Percentiles rank a stretch among this genome's conserved stretches.
Evolutionary conservation across 2,329 filamentous ascomycete species (phyloP).

Genomic region (Herpotrichia juniperi): DNA sequence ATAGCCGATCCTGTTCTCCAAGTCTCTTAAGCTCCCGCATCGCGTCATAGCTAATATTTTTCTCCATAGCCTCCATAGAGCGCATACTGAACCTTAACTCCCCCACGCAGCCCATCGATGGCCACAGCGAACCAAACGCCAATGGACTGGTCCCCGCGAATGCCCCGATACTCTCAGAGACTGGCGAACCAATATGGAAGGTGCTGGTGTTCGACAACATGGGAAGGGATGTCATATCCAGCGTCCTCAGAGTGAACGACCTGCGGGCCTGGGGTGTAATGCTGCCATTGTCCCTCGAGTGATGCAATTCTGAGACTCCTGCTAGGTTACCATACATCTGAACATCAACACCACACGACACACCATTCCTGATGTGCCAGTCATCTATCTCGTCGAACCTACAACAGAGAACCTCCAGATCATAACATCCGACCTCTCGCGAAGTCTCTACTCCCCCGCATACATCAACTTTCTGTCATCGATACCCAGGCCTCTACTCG

Average conservation of each 20-base stretch:
- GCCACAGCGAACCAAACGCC: conserved; percentile 65
- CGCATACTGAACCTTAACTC: conserved; percentile 96
- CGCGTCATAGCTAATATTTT: conserved; percentile 15
- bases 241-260: conserved; percentile 91
- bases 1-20: not conserved
- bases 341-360: conserved; percentile 83
- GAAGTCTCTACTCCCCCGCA: conserved; percentile 85
- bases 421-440: conserved; percentile 85
- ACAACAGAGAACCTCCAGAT: conserved; percentile 78
- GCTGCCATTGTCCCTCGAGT: not conserved
- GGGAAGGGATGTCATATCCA: conserved; percentile 95
- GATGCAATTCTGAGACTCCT: conserved; percentile 71
- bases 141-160: conserved; percentile 71
- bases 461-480: conserved; percentile 98
- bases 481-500: conserved; percentile 81
- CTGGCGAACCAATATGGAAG: conserved; percentile 96
- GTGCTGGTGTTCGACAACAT: conserved; percentile 86
- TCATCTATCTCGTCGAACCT: conserved; percentile 95
- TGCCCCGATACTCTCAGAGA: conserved; percentile 81
- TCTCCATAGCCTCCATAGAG: conserved; percentile 77
- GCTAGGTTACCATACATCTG: conserved; percentile 38
- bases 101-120: conserved; percentile 59
- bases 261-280: conserved; percentile 80
- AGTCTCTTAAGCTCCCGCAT: too few relatives aligned
- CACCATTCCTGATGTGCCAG: conserved; percentile 93